These are phyloP conservation scores for Lepiota subincarnata DNA, from an alignment of 768 basidiomycete genomes.

Conservation along the genomic window DNA sequence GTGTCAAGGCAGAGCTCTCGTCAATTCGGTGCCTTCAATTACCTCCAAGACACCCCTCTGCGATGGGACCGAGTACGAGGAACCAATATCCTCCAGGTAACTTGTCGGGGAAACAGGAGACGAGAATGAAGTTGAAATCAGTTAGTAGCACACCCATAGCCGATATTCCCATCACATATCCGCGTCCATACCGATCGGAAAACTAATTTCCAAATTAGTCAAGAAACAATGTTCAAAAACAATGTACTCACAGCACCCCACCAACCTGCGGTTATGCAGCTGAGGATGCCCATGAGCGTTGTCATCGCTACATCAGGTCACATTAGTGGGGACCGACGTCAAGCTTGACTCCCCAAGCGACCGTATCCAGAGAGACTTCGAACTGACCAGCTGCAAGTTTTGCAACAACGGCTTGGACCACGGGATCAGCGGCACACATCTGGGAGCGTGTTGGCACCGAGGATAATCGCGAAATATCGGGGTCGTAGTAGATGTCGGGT, in stretches of 20 bases:
- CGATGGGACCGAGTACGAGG: conserved; percentile 57
- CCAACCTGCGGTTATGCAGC: conserved; percentile 77
- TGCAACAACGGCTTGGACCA: conserved; percentile 69
- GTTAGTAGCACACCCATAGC: conserved; percentile 55
- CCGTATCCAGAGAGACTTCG: conserved; percentile 18
- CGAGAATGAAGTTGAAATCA: conserved; percentile 66
- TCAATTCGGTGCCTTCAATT: conserved; percentile 3
- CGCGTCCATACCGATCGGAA: conserved; percentile 77
- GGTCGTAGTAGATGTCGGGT: conserved; percentile 44
- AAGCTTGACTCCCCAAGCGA: conserved; percentile 2
- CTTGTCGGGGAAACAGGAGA: conserved; percentile 51
- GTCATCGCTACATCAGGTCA: conserved; percentile 45
- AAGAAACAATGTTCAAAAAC: not conserved
- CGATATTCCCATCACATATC: conserved; percentile 56
- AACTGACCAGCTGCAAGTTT: conserved; percentile 52
- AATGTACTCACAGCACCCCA: conserved; percentile 69
- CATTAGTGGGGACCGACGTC: not conserved
- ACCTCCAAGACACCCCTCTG: conserved; percentile 79
- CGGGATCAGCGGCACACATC: conserved; percentile 62
- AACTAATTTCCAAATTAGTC: conserved; percentile 36
- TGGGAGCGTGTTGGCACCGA: conserved; percentile 3
- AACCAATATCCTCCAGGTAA: conserved; percentile 85
- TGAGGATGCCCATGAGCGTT: conserved; percentile 64
- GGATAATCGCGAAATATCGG: not conserved
- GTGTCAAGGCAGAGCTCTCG: conserved; percentile 1